Evolutionary conservation across 352 stramenopile species (phyloP).

Genomic region (Globisporangium viniferum): DNA sequence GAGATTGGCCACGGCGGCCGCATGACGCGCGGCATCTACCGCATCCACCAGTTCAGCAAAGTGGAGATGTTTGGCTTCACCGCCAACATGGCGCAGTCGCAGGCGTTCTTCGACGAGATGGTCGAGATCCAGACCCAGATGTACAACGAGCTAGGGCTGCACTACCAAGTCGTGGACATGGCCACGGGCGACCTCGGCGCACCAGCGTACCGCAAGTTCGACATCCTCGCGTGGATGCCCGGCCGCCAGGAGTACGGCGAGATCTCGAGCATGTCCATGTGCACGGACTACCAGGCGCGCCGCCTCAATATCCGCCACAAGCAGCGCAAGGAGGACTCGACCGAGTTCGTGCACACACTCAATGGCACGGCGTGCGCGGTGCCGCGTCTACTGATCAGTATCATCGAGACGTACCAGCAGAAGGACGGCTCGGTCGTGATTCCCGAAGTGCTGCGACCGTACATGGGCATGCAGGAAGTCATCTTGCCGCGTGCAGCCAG

Average conservation of each 20-base stretch:
- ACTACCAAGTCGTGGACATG: constrained; percentile 85
- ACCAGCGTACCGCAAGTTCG: constrained; percentile 83
- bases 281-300: constrained; percentile 87
- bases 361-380: constrained; percentile 86
- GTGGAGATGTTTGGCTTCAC: constrained; percentile 89
- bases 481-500: constrained; percentile 27
- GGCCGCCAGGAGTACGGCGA: constrained; percentile 75
- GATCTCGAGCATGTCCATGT: constrained; percentile 86
- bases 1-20: constrained; percentile 81
- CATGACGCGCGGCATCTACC: constrained; percentile 78
- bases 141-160: constrained; percentile 73
- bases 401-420: constrained; percentile 86
- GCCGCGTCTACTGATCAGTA: constrained; percentile 76
- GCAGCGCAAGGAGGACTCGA: constrained; percentile 47
- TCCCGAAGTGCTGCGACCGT: constrained; percentile 71
- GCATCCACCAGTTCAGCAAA: constrained; percentile 90
- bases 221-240: constrained; percentile 87
- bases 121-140: constrained; percentile 73
- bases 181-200: constrained; percentile 75
- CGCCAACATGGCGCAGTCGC: constrained; percentile 58
- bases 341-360: constrained; percentile 85
- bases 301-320: constrained; percentile 87
- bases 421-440: constrained; percentile 76
- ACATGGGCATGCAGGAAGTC: constrained; percentile 74
- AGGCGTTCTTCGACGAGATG: constrained; percentile 79